Evolutionary conservation across 352 stramenopile species (phyloP).

Genomic region (Globisporangium ultimum): DNA sequence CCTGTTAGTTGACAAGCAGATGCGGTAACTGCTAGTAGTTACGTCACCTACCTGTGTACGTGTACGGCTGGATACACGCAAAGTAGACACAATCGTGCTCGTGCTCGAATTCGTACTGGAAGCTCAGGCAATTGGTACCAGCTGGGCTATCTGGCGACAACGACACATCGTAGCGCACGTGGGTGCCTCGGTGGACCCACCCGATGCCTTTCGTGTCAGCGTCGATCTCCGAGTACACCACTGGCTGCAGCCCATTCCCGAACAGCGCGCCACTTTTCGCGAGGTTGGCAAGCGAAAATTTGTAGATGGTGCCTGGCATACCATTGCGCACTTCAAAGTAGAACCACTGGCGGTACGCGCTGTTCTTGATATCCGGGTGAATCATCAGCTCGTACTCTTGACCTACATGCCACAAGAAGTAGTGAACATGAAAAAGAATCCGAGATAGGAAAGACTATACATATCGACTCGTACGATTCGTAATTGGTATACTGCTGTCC

Average conservation of each 20-base stretch:
- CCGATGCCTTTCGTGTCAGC: conserved; percentile 34
- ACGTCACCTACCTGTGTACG: conserved; percentile 67
- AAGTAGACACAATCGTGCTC: conserved; percentile 78
- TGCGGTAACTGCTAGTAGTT: background rate
- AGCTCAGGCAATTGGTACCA: conserved; percentile 57
- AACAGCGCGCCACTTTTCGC: conserved; percentile 83
- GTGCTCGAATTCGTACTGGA: conserved; percentile 68
- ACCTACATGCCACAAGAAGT: conserved; percentile 5
- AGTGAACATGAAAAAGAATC: background rate
- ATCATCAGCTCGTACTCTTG: conserved; percentile 76
- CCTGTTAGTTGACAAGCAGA: too few species aligned
- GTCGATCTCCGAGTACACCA: conserved; percentile 71
- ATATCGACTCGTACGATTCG: conserved; percentile 4
- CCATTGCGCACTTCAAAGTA: conserved; percentile 85
- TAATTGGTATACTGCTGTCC: background rate
- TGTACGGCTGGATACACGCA: conserved; percentile 84
- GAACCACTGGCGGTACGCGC: conserved; percentile 88
- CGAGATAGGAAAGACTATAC: background rate
- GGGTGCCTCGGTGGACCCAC: conserved; percentile 57
- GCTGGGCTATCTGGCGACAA: conserved; percentile 25
- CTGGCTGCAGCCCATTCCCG: conserved; percentile 71
- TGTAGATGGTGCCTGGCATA: conserved; percentile 38
- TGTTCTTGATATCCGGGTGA: conserved; percentile 80
- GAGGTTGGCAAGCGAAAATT: conserved; percentile 78
- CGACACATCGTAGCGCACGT: conserved; percentile 63